Conservation (phyloP, 768 basidiomycete species). For the Tulasnella sp. region DNA sequence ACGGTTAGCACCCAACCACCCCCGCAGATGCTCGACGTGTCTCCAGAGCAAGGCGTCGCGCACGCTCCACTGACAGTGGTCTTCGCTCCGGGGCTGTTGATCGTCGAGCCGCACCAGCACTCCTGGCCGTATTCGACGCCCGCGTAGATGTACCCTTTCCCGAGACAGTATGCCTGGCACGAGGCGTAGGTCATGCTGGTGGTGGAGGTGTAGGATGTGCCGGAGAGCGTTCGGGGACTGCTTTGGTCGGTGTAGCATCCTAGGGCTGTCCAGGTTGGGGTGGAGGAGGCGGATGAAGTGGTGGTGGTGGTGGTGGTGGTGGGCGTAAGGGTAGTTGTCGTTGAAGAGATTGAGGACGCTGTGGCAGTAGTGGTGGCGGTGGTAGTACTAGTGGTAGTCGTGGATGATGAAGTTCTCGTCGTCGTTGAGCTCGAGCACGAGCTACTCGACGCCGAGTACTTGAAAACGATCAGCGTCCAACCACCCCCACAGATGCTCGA, state of each 20-base stretch:
- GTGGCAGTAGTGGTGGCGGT: background rate
- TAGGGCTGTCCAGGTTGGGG: background rate
- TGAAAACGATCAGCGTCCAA: background rate
- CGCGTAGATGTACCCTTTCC: background rate
- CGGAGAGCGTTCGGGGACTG: background rate
- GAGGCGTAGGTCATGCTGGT: background rate
- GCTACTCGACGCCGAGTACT: too few species aligned
- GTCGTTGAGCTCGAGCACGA: background rate
- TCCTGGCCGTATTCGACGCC: background rate
- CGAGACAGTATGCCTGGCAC: background rate
- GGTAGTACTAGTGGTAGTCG: background rate
- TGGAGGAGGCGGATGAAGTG: background rate
- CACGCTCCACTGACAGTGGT: background rate
- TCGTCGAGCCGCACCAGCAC: constrained; percentile 6
- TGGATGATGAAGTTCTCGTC: background rate
- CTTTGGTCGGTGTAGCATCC: constrained; percentile 1
- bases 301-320: background rate
- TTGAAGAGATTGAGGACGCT: background rate
- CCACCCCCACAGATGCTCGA: background rate
- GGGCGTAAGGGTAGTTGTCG: background rate
- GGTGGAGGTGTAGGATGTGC: background rate
- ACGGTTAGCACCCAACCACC: background rate
- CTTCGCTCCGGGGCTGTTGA: background rate
- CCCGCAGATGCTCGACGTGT: background rate
- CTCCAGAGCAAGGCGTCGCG: background rate